Evolutionary conservation across 2,329 filamentous ascomycete species (phyloP).

Genomic region (Trichoderma sp.): DNA sequence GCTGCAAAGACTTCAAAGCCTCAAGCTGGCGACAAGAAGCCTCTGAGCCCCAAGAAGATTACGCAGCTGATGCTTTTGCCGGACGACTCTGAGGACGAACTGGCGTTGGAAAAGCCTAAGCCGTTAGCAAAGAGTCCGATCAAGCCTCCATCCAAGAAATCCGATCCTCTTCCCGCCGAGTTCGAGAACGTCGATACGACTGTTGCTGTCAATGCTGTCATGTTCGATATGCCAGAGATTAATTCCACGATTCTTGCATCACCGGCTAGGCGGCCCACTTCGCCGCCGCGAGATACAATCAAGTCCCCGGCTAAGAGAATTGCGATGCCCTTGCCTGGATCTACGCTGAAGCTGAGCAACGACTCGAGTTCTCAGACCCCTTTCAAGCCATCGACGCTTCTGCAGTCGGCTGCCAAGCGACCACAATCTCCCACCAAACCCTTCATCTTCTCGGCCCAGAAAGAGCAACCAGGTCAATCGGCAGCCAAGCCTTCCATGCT

Average conservation of each 20-base stretch:
- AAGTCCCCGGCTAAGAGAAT: conserved; percentile 54
- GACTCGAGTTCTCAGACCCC: conserved; percentile 26
- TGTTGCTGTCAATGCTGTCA: conserved; percentile 30
- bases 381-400: conserved; percentile 40
- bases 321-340: conserved; percentile 33
- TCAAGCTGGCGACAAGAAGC: conserved; percentile 40
- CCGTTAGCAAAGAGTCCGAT: conserved; percentile 22
- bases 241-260: conserved; percentile 46
- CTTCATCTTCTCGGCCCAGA: conserved; percentile 31
- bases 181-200: conserved; percentile 10
- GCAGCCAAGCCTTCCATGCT: conserved; percentile 49
- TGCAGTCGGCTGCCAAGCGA: conserved; percentile 53
- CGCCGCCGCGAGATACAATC: conserved; percentile 54
- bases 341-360: conserved; percentile 32
- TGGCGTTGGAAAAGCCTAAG: conserved; percentile 57
- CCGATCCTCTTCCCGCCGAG: background rate
- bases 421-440: conserved; percentile 46
- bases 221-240: conserved; percentile 36
- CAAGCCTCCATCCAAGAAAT: conserved; percentile 18
- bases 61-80: conserved; percentile 52
- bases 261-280: conserved; percentile 55
- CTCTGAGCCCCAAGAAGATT: conserved; percentile 64
- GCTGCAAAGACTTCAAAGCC: conserved; percentile 33
- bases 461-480: conserved; percentile 34
- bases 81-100: conserved; percentile 58